Base-by-base conservation (phyloP, 2,329 filamentous ascomycete genomes). In the Diplodia corticola region DNA sequence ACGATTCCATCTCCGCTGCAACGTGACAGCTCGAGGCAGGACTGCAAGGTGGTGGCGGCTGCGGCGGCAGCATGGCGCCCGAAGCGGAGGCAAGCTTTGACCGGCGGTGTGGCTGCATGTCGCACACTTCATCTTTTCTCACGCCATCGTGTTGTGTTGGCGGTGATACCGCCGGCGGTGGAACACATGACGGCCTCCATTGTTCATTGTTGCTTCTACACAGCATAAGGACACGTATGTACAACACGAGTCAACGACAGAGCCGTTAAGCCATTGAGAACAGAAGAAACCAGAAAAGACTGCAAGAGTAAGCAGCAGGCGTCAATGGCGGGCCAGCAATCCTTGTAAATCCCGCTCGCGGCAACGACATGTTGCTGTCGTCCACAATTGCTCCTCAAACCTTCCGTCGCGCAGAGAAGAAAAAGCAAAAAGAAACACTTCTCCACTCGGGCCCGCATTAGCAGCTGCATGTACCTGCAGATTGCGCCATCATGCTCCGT, bases 91-190 rank as follows among this genome's bases (percentile, higher is more conserved):
- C 15, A 6, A 24, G 54, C 20, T 13, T 17, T 57, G 54, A 57
- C 54, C 54, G 54, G 54, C 28, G 35, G 17, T 5, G 53, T 20
- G 57, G 40, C 57, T 26, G 33, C 15, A 48, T 30, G 57, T 61
- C 57, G 57, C 57, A 49, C 57, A 33, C 44, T 15, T 61, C 55
- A 59, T 60, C 40, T 48, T 26, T 40, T 60, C 55, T 61, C 57
- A 61, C 57, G 57, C 57, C 57, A 61, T 24, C 15, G 9, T 30
- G 37, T 40, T 49, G 44, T 20, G 57, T 28, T 49, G 44, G 57
- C 57, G 10, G 40, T 61, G 57, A 35, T 24, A 49, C 40, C 28
- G 35, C 6, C 17, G 10, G 40, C n/a, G 3, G 57, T 61, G 57
- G 24, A 49, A 61, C 57, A 7, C 44, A n/a, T 61, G 10, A 33